phyloP scores from a whole-genome alignment of 306 rosid species.

The Vigna unguiculata region DNA sequence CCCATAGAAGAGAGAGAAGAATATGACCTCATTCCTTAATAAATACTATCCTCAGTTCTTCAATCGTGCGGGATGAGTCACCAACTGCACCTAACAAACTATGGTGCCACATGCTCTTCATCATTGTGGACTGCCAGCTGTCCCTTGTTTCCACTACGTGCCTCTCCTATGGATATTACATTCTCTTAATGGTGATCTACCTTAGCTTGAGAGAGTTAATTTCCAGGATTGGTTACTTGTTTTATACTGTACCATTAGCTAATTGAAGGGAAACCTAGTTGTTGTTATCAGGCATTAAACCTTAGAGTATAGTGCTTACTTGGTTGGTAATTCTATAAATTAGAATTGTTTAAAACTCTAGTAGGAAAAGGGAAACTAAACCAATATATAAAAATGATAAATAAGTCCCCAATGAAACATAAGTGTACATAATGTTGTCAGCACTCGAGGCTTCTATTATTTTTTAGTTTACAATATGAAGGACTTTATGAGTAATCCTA shows the following conservation, averaged over 20 bases:
- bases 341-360: not conserved
- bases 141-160: no score
- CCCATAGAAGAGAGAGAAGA: no score
- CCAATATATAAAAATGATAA: not conserved
- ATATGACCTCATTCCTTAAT: no score
- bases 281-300: not conserved
- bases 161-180: no score
- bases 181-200: not conserved
- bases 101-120: no score
- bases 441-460: not conserved
- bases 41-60: no score
- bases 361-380: not conserved
- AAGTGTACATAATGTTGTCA: not conserved
- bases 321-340: not conserved
- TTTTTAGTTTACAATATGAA: not conserved
- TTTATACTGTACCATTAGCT: not conserved
- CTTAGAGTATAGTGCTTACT: not conserved
- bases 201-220: not conserved
- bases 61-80: no score
- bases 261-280: not conserved
- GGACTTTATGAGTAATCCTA: not conserved
- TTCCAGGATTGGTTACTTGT: conserved; percentile 8
- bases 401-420: not conserved
- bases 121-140: no score
- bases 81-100: no score